These are phyloP conservation scores for Nymphaea colorata DNA, from an alignment of 164 flowering plant species.

Conservation along the genomic window DNA sequence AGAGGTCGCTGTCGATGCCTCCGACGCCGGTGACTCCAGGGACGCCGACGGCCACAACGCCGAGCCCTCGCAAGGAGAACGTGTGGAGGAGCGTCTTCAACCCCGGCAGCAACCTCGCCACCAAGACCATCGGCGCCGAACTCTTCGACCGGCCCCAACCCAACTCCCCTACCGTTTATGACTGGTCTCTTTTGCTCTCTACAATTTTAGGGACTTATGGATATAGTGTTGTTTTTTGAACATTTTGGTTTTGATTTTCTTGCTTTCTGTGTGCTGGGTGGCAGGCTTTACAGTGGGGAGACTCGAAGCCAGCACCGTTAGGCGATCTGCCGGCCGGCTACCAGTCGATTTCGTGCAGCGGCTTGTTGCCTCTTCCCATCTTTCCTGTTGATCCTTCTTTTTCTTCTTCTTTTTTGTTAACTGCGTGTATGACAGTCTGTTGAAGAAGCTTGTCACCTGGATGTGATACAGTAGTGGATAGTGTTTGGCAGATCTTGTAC, in stretches of 20 bases:
- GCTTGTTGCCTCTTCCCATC: not conserved
- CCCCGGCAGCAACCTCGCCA: slow-evolving; percentile 89
- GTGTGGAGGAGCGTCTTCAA: slow-evolving; percentile 97
- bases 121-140: slow-evolving; percentile 41
- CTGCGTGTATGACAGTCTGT: no score
- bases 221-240: no score
- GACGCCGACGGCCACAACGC: slow-evolving; percentile 46
- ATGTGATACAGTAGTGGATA: not conserved
- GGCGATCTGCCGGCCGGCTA: not conserved
- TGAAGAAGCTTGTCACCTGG: not conserved
- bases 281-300: slow-evolving; percentile 30
- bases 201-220: not conserved
- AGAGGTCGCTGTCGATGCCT: slow-evolving; percentile 58
- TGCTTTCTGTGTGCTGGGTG: not conserved
- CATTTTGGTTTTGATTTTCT: not conserved
- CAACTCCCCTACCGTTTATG: slow-evolving; percentile 86
- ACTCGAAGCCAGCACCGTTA: slow-evolving; percentile 25
- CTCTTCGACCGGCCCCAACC: slow-evolving; percentile 76
- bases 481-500: not conserved
- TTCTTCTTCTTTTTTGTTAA: not conserved
- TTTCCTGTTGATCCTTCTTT: not conserved
- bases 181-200: slow-evolving; percentile 40
- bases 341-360: not conserved
- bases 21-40: slow-evolving; percentile 37
- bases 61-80: slow-evolving; percentile 55